Percentiles rank a stretch among this genome's conserved stretches.
Conservation (phyloP, 495 filamentous ascomycete species). For the Penicillium pancosmium region DNA sequence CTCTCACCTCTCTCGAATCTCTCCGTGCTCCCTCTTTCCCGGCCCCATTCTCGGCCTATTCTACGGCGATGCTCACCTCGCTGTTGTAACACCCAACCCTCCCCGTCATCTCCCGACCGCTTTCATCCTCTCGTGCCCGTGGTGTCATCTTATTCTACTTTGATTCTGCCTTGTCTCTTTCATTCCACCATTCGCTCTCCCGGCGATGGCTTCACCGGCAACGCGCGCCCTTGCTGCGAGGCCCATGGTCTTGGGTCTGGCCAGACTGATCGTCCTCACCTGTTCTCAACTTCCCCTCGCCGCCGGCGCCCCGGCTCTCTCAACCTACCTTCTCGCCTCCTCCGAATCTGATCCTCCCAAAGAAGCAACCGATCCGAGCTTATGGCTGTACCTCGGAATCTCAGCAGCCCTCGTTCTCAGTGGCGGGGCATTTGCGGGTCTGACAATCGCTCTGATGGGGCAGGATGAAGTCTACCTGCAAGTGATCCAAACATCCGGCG, state of each 20-base stretch:
- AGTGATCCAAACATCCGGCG: constrained; percentile 85
- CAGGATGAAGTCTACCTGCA: constrained; percentile 95
- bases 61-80: neutral
- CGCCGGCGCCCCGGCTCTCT: constrained; percentile 43
- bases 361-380: constrained; percentile 53
- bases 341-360: constrained; percentile 33
- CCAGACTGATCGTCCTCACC: constrained; percentile 50
- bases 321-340: constrained; percentile 23
- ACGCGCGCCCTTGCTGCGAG: constrained; percentile 42
- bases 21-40: neutral
- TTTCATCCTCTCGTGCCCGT: neutral
- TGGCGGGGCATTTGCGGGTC: constrained; percentile 92
- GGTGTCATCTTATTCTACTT: neutral
- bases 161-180: neutral
- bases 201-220: constrained; percentile 35
- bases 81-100: neutral
- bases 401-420: constrained; percentile 76
- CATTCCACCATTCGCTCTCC: neutral
- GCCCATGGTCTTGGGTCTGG: constrained; percentile 48
- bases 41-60: neutral
- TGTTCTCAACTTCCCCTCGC: constrained; percentile 48
- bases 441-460: constrained; percentile 85
- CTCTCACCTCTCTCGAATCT: neutral
- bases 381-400: constrained; percentile 73
- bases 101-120: neutral